Percentiles rank a stretch among this genome's conserved stretches.
Conservation (phyloP, 139 green algal genomes). For the Zygnema circumcarinatum region DNA sequence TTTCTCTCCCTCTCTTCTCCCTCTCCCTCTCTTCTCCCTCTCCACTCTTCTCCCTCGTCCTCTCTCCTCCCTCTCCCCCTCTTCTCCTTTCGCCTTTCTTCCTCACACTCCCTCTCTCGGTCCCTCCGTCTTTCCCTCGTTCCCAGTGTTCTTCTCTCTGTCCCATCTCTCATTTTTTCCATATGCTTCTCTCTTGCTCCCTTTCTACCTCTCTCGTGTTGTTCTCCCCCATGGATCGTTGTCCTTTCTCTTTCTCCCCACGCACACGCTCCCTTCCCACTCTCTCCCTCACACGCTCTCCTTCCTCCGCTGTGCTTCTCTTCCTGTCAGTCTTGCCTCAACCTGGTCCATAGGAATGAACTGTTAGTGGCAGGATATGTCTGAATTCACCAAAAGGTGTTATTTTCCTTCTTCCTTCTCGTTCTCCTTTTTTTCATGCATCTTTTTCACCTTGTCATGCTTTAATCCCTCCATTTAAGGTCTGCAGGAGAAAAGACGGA, state of each 20-base stretch:
- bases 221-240: background rate
- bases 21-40: background rate
- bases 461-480: background rate
- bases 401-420: too few relatives aligned
- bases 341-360: too few relatives aligned
- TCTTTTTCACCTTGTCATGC: too few relatives aligned
- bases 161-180: slow-evolving; percentile 9
- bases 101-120: slow-evolving; percentile 28
- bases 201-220: background rate
- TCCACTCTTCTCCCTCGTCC: background rate
- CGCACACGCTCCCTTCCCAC: background rate
- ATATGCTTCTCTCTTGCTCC: background rate
- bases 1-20: too few relatives aligned
- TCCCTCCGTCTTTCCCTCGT: slow-evolving; percentile 34
- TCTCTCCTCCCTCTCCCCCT: background rate
- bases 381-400: too few relatives aligned
- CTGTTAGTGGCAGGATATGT: too few relatives aligned
- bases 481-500: slow-evolving; percentile 9
- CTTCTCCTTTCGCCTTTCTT: slow-evolving; percentile 13
- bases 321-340: too few relatives aligned
- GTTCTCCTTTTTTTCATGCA: too few relatives aligned
- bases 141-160: slow-evolving; percentile 19
- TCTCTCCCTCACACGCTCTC: too few relatives aligned
- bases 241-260: background rate
- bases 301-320: too few relatives aligned